A percentile compares a stretch with the other conserved stretches of the same genome.
Conservation (phyloP, 768 basidiomycete species). For the Russula olivacea region DNA sequence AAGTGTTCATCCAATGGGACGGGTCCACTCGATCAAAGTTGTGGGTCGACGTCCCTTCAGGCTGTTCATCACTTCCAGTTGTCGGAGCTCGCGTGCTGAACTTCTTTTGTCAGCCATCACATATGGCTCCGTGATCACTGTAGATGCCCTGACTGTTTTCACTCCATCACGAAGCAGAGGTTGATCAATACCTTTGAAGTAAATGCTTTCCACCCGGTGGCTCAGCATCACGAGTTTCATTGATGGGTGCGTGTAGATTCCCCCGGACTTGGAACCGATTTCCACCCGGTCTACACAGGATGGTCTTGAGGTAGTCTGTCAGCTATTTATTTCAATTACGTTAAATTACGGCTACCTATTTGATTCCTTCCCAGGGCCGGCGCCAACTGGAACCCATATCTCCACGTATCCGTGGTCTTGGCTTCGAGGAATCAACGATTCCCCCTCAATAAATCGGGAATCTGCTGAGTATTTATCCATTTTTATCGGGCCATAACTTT, state of each 20-base stretch:
- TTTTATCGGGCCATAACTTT: constrained; percentile 1
- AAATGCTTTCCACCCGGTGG: constrained; percentile 19
- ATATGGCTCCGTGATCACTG: constrained; percentile 94
- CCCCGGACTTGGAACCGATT: constrained; percentile 61
- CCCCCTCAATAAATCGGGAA: constrained; percentile 41
- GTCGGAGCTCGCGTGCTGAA: neutral
- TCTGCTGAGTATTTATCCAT: constrained; percentile 42
- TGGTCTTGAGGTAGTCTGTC: constrained; percentile 74
- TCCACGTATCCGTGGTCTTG: constrained; percentile 87
- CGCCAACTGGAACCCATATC: constrained; percentile 54
- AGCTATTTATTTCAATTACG: constrained; percentile 24
- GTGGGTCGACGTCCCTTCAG: constrained; percentile 40
- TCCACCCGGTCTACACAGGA: constrained; percentile 48
- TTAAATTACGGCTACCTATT: neutral
- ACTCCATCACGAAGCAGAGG: constrained; percentile 85
- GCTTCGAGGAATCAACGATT: constrained; percentile 73
- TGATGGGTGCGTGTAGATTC: constrained; percentile 49
- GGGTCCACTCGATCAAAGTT: constrained; percentile 67
- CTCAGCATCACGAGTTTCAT: neutral
- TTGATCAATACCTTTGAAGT: constrained; percentile 82
- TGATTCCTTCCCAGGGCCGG: constrained; percentile 38
- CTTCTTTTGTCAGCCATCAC: constrained; percentile 56
- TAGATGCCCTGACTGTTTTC: constrained; percentile 80
- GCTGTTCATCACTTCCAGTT: neutral
- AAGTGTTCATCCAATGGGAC: constrained; percentile 71